Conservation (phyloP, 257 asterid genomes). For the Sherardia arvensis region DNA sequence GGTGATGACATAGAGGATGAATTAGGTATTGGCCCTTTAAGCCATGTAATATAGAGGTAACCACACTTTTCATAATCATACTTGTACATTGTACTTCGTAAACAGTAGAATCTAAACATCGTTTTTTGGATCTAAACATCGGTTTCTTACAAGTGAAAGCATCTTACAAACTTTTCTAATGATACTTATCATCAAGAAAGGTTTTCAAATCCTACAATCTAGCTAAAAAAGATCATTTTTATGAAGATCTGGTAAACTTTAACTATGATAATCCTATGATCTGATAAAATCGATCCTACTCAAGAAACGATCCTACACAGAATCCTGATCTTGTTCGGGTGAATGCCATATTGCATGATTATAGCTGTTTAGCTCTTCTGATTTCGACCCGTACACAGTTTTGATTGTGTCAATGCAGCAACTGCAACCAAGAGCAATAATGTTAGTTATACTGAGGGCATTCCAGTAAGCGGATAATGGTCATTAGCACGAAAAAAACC, state of each 20-base stretch:
- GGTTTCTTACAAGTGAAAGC: too few relatives aligned
- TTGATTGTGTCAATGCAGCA: constrained; percentile 80
- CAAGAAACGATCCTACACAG: not conserved
- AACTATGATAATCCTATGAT: not conserved
- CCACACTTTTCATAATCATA: not conserved
- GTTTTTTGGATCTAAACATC: not conserved
- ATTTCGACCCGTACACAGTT: constrained; percentile 53
- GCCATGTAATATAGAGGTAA: constrained; percentile 19
- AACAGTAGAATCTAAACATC: not conserved
- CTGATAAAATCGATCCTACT: not conserved
- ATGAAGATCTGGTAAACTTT: not conserved
- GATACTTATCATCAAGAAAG: too few relatives aligned
- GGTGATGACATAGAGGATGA: constrained; percentile 35
- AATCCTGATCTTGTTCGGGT: not conserved
- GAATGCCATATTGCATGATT: constrained; percentile 54
- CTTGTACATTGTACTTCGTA: not conserved
- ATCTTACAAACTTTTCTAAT: too few relatives aligned
- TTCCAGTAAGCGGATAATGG: not conserved
- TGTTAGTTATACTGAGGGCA: not conserved
- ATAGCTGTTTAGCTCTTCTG: constrained; percentile 61
- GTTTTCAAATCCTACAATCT: not conserved
- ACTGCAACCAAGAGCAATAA: constrained; percentile 26
- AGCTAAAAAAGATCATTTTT: too few relatives aligned
- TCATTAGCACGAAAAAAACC: constrained; percentile 26
- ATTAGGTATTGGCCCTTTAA: constrained; percentile 32